A percentile compares a stretch with the other conserved stretches of the same genome.
phyloP scores from a whole-genome alignment of 148 eudicot species.

The Rhododendron mucronatum region DNA sequence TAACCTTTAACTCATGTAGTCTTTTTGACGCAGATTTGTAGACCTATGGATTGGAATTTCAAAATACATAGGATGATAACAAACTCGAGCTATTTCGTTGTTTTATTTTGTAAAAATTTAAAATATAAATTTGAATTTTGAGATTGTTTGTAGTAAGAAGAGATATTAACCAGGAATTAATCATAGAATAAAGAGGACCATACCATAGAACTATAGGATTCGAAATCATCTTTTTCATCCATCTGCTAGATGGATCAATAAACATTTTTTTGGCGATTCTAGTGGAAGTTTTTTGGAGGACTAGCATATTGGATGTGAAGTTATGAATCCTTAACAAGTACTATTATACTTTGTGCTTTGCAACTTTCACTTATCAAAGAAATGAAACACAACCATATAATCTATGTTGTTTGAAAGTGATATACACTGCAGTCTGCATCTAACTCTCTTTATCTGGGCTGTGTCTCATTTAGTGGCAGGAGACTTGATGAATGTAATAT shows the following conservation, averaged over 20 bases:
- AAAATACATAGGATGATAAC: background rate
- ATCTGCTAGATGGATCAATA: background rate
- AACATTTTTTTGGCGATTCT: background rate
- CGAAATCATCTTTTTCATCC: background rate
- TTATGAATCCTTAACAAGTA: background rate
- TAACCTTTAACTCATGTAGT: background rate
- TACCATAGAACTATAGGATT: background rate
- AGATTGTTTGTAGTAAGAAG: too few species aligned
- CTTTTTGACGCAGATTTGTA: background rate
- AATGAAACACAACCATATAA: background rate
- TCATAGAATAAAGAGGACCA: background rate
- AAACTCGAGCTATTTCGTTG: background rate
- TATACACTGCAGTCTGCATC: background rate
- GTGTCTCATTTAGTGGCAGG: constrained; percentile 54
- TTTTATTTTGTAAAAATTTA: too few species aligned
- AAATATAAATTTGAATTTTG: too few species aligned
- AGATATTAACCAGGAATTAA: background rate
- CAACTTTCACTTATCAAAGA: background rate
- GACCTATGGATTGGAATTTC: background rate
- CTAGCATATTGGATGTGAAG: background rate
- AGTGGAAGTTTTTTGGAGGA: background rate
- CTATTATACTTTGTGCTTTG: background rate
- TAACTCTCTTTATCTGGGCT: background rate
- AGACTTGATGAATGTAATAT: constrained; percentile 67
- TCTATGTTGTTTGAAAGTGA: background rate